Evolutionary conservation across 495 filamentous ascomycete genomes (phyloP).

Genomic region (Lasiosphaeria ovina): DNA sequence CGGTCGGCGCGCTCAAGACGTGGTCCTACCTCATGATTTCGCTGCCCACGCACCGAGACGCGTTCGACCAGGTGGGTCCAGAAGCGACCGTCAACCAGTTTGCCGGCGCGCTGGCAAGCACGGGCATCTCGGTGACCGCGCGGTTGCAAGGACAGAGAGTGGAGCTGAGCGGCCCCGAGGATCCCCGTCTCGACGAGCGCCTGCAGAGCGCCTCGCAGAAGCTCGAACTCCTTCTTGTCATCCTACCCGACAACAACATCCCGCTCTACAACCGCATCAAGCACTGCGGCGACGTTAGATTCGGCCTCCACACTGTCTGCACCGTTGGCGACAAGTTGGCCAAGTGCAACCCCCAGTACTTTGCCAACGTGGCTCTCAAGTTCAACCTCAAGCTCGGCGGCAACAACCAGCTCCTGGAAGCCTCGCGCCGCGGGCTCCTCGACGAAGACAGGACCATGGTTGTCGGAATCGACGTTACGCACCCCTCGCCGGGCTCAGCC

Average conservation of each 20-base stretch:
- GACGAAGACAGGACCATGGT: conserved; percentile 64
- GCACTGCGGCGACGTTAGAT: conserved; percentile 57
- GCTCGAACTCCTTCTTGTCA: conserved; percentile 53
- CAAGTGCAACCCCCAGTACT: conserved; percentile 49
- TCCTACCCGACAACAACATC: conserved; percentile 49
- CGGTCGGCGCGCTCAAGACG: too few species aligned
- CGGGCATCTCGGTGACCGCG: too few species aligned
- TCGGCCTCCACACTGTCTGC: conserved; percentile 65
- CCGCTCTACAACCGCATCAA: conserved; percentile 70
- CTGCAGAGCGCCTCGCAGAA: background rate
- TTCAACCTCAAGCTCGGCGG: conserved; percentile 82
- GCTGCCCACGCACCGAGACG: too few species aligned
- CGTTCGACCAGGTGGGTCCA: too few species aligned
- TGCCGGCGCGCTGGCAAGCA: too few species aligned
- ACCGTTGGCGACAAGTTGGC: conserved; percentile 52
- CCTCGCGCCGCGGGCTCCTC: conserved; percentile 38
- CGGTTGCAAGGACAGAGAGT: too few species aligned
- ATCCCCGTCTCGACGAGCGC: background rate
- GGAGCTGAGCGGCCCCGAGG: too few species aligned
- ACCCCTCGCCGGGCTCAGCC: conserved; percentile 53
- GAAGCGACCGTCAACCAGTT: too few species aligned
- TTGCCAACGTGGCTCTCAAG: conserved; percentile 72
- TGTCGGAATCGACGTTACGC: conserved; percentile 78
- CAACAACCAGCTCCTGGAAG: conserved; percentile 54
- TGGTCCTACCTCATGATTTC: too few species aligned